Percentiles rank a stretch among this genome's conserved stretches.
Evolutionary conservation across 495 filamentous ascomycete species (phyloP).

Genomic region (Xylaria acuta): DNA sequence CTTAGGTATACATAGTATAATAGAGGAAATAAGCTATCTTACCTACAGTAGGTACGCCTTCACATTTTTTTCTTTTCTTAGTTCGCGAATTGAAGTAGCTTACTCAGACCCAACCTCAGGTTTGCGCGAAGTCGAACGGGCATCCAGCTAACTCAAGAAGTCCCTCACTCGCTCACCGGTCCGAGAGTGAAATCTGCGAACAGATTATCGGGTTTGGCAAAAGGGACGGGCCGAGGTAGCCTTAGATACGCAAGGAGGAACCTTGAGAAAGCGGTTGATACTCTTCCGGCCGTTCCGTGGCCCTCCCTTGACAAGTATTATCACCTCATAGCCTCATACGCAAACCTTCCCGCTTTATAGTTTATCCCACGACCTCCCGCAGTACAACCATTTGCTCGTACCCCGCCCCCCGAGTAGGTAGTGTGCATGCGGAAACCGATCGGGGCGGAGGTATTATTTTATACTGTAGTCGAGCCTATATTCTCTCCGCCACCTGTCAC

Average conservation of each 20-base stretch:
- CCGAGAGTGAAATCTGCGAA: not conserved
- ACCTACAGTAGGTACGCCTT: not conserved
- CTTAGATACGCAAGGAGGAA: not conserved
- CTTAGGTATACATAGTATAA: not conserved
- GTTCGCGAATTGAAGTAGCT: not conserved
- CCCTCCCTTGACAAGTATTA: not conserved
- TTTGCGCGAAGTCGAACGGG: not conserved
- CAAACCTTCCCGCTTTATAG: not conserved
- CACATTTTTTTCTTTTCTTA: not conserved
- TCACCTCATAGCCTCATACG: not conserved
- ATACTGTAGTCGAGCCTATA: not conserved
- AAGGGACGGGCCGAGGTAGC: not conserved
- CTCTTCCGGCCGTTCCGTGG: not conserved
- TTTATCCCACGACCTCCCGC: not conserved
- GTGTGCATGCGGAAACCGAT: not conserved
- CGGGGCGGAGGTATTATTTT: not conserved
- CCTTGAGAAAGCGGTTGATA: not conserved
- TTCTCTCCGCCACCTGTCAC: no score
- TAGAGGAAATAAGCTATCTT: not conserved
- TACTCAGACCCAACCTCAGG: not conserved
- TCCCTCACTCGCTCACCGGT: not conserved
- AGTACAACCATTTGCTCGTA: not conserved
- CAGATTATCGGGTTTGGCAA: not conserved
- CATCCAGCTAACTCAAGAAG: not conserved
- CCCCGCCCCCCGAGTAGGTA: not conserved